phyloP scores from a whole-genome alignment of 345 rosid species.

The Salix suchowensis region DNA sequence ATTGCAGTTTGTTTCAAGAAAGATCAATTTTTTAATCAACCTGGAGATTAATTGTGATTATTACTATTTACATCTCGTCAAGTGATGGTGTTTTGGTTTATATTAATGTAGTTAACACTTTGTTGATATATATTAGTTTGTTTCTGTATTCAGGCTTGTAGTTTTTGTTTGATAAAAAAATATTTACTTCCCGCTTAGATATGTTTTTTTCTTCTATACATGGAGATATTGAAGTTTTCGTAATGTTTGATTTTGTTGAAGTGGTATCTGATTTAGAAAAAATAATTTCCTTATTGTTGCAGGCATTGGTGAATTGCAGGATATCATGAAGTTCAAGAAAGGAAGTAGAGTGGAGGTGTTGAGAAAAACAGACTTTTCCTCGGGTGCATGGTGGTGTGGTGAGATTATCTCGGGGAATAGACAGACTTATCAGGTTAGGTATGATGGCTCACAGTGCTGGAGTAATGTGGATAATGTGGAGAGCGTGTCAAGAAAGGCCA shows the following conservation, averaged over 20 bases:
- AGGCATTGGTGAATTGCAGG: neutral
- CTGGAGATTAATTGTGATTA: neutral
- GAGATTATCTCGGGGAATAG: slow-evolving; percentile 12
- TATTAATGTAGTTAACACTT: neutral
- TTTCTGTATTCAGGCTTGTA: neutral
- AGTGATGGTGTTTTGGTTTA: neutral
- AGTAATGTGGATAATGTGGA: slow-evolving; percentile 1
- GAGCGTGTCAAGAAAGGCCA: slow-evolving; percentile 1
- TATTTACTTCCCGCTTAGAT: neutral
- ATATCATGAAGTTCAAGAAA: slow-evolving; percentile 16
- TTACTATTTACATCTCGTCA: neutral
- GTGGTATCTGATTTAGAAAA: neutral
- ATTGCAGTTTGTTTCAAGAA: neutral
- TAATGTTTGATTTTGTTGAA: neutral
- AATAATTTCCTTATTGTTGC: neutral
- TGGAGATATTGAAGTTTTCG: neutral
- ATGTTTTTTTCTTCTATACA: neutral
- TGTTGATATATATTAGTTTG: neutral
- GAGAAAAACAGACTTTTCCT: neutral
- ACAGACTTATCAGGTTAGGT: slow-evolving; percentile 7
- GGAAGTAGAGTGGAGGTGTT: slow-evolving; percentile 20
- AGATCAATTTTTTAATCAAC: neutral
- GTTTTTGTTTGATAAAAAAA: neutral
- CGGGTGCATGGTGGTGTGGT: slow-evolving; percentile 10
- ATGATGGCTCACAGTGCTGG: neutral